phyloP scores from a whole-genome alignment of 1,139 yeast genomes.

The Scheffersomyces segobiensis region DNA sequence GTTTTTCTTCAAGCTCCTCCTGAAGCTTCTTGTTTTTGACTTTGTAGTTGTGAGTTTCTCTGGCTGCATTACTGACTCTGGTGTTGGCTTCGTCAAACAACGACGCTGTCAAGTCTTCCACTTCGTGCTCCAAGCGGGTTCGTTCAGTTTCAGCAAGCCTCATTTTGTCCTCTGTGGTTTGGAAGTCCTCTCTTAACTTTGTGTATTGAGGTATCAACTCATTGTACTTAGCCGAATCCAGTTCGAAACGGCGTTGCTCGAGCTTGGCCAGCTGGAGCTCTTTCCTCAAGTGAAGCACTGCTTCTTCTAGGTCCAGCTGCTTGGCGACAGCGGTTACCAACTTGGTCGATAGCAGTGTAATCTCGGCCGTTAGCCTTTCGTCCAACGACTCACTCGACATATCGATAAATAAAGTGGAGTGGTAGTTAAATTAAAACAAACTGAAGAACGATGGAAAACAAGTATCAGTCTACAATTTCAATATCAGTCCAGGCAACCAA shows the following conservation, averaged over 20 bases:
- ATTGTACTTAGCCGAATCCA: constrained; percentile 24
- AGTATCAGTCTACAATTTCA: neutral
- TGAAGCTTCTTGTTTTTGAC: constrained; percentile 56
- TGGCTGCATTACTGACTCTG: constrained; percentile 73
- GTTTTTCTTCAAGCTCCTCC: constrained; percentile 72
- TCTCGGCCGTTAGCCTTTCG: constrained; percentile 53
- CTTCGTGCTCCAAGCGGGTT: constrained; percentile 61
- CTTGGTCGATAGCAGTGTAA: constrained; percentile 58
- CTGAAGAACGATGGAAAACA: neutral
- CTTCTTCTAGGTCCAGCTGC: constrained; percentile 55
- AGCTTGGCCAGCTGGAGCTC: constrained; percentile 28
- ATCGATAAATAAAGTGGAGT: neutral
- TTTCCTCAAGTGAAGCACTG: constrained; percentile 31
- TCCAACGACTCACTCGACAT: constrained; percentile 10
- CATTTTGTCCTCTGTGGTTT: constrained; percentile 31
- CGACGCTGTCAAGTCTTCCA: constrained; percentile 75
- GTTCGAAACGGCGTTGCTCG: constrained; percentile 15
- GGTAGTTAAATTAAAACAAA: neutral
- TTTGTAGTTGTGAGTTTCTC: constrained; percentile 55
- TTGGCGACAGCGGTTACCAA: constrained; percentile 61
- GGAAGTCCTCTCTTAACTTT: constrained; percentile 33
- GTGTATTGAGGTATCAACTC: constrained; percentile 28
- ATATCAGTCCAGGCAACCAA: neutral
- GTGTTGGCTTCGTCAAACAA: constrained; percentile 78
- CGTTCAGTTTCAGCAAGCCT: constrained; percentile 59